Conservation (phyloP, 2,329 filamentous ascomycete species). For the Xylaria sp. region DNA sequence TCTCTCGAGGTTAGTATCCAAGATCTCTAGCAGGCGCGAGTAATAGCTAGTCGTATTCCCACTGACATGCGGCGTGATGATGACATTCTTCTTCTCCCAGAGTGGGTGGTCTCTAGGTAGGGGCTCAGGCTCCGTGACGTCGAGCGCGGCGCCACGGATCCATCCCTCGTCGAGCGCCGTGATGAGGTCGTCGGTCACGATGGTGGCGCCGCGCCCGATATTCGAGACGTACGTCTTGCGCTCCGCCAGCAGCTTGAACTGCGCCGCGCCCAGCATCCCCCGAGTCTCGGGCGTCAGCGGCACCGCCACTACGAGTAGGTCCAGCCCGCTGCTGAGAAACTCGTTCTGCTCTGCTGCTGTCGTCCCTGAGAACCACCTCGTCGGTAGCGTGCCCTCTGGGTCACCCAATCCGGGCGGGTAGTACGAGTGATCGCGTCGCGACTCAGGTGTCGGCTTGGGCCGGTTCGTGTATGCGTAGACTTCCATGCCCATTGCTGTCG, state of each 20-base stretch:
- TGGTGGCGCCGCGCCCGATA: conserved; percentile 60
- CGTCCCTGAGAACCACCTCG: conserved; percentile 49
- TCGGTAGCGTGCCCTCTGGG: conserved; percentile 47
- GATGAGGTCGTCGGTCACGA: conserved; percentile 56
- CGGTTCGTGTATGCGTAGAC: conserved; percentile 72
- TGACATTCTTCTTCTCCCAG: conserved; percentile 66
- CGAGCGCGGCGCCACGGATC: conserved; percentile 64
- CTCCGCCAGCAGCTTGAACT: conserved; percentile 45
- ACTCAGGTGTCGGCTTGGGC: conserved; percentile 63
- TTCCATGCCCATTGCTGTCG: conserved; percentile 66
- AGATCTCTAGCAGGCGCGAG: conserved; percentile 35
- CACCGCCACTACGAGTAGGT: conserved; percentile 49
- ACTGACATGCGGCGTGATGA: conserved; percentile 52
- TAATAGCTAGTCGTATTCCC: conserved; percentile 38
- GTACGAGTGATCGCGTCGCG: conserved; percentile 63
- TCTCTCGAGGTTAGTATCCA: conserved; percentile 37
- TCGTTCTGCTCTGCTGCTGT: conserved; percentile 42
- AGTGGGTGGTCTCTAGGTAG: conserved; percentile 65
- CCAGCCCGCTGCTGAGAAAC: conserved; percentile 50
- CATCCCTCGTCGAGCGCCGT: conserved; percentile 52
- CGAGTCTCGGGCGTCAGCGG: conserved; percentile 48
- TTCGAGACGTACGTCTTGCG: conserved; percentile 64
- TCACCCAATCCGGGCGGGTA: conserved; percentile 66
- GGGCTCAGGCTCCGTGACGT: conserved; percentile 74
- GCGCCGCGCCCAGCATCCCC: conserved; percentile 49